A percentile compares a stretch with the other conserved stretches of the same genome.
These are phyloP conservation scores for Wallemia mellicola DNA, from an alignment of 1,284 basidiomycete species.

Conservation along the genomic window DNA sequence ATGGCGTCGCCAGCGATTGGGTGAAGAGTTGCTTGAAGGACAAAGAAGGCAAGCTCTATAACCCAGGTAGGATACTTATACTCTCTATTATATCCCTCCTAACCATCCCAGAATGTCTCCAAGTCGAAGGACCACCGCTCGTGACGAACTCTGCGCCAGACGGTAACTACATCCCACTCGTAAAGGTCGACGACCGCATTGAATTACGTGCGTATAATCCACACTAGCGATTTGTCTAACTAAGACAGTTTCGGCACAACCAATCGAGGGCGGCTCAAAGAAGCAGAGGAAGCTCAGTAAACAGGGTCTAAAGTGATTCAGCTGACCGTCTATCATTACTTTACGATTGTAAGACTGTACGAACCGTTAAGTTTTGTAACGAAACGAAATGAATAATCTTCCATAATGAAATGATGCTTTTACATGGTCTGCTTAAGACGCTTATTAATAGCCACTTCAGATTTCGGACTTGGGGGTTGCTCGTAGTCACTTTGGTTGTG, in stretches of 20 bases:
- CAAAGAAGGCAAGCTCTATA: slow-evolving; percentile 1
- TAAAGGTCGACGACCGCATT: neutral
- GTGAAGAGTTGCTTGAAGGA: neutral
- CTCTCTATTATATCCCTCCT: neutral
- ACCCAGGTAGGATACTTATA: neutral
- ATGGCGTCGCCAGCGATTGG: neutral
- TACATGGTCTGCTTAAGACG: too few relatives aligned
- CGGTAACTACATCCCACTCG: neutral
- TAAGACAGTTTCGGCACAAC: neutral
- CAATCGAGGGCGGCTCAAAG: neutral
- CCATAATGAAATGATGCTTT: too few relatives aligned
- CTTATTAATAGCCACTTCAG: neutral
- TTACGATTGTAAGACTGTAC: too few relatives aligned
- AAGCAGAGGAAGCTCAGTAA: neutral
- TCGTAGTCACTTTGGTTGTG: neutral
- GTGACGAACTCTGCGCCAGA: neutral
- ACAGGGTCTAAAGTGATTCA: too few relatives aligned
- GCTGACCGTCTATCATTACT: too few relatives aligned
- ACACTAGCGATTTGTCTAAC: too few relatives aligned
- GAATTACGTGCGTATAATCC: too few relatives aligned
- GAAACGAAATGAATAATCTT: too few relatives aligned
- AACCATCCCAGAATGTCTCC: neutral
- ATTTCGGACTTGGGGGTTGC: neutral
- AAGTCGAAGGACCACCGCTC: neutral
- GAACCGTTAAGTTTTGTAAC: too few relatives aligned